phyloP scores from a whole-genome alignment of 176 grass and related monocot genomes.

The Bromus sterilis region DNA sequence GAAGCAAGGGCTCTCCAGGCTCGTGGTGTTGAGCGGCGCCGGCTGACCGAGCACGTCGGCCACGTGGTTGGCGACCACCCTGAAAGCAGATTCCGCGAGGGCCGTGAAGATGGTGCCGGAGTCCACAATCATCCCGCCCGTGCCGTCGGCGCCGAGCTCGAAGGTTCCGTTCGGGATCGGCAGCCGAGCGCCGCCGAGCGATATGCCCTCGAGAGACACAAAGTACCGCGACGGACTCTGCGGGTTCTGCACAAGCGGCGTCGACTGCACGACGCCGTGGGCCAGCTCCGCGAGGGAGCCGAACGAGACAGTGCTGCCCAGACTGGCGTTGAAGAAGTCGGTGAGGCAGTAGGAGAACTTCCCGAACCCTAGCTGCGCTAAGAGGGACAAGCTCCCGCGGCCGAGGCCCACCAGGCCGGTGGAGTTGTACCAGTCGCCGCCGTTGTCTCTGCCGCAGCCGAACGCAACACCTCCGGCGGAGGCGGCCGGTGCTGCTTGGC shows the following conservation, averaged over 20 bases:
- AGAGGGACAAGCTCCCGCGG: slow-evolving; percentile 13
- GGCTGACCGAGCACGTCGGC: not conserved
- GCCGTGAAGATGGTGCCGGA: too few species aligned
- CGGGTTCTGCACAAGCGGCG: too few species aligned
- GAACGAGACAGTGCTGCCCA: not conserved
- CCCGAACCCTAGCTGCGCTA: slow-evolving; percentile 9
- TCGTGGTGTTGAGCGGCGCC: not conserved
- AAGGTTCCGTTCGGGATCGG: too few species aligned
- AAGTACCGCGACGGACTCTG: too few species aligned
- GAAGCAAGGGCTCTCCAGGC: slow-evolving; percentile 11
- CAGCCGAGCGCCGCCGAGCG: too few species aligned
- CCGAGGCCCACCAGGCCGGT: slow-evolving; percentile 11
- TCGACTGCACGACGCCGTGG: too few species aligned
- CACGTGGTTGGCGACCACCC: not conserved
- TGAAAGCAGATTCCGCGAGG: not conserved
- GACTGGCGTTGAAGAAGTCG: not conserved
- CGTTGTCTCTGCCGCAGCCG: not conserved
- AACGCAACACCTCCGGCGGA: slow-evolving; percentile 7
- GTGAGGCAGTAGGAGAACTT: slow-evolving; percentile 40
- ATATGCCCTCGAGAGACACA: too few species aligned
- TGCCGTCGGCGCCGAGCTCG: too few species aligned
- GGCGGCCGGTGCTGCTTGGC: too few species aligned
- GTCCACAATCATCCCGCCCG: too few species aligned
- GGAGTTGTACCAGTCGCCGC: not conserved
- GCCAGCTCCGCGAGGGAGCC: not conserved